Conservation (phyloP, 371 early-diverging fungal species). For the Rozella allomycis region DNA sequence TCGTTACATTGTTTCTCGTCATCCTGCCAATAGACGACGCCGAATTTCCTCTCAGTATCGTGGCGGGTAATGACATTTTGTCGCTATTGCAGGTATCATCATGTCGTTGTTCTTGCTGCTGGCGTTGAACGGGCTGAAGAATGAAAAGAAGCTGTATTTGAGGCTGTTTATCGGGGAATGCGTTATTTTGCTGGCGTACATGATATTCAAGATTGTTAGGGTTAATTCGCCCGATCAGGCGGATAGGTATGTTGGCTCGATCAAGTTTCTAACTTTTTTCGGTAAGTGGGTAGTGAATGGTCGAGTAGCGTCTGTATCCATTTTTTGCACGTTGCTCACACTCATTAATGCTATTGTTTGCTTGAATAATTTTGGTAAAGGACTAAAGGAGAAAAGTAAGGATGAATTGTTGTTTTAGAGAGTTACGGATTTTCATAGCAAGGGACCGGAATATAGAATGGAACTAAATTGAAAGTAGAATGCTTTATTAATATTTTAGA, state of each 20-base stretch:
- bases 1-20: slow-evolving; percentile 62
- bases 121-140: slow-evolving; percentile 12
- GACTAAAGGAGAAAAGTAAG: too few relatives aligned
- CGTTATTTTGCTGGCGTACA: slow-evolving; percentile 48
- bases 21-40: slow-evolving; percentile 38
- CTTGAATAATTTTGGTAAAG: slow-evolving; percentile 54
- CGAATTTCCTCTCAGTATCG: slow-evolving; percentile 45
- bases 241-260: slow-evolving; percentile 33
- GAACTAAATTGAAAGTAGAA: too few relatives aligned
- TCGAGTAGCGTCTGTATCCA: slow-evolving; percentile 30
- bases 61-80: slow-evolving; percentile 10
- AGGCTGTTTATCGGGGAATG: slow-evolving; percentile 40
- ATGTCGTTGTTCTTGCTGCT: neutral
- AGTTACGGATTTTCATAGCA: too few relatives aligned
- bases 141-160: slow-evolving; percentile 38
- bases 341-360: slow-evolving; percentile 43
- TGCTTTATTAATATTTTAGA: too few relatives aligned
- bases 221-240: slow-evolving; percentile 42
- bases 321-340: slow-evolving; percentile 42
- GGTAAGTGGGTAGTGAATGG: slow-evolving; percentile 16
- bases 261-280: slow-evolving; percentile 63
- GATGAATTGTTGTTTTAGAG: too few relatives aligned
- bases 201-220: slow-evolving; percentile 56
- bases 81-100: neutral
- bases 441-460: too few relatives aligned